A percentile compares a stretch with the other conserved stretches of the same genome.
phyloP scores from a whole-genome alignment of 2,329 filamentous ascomycete species.

The Xylariales sp. region DNA sequence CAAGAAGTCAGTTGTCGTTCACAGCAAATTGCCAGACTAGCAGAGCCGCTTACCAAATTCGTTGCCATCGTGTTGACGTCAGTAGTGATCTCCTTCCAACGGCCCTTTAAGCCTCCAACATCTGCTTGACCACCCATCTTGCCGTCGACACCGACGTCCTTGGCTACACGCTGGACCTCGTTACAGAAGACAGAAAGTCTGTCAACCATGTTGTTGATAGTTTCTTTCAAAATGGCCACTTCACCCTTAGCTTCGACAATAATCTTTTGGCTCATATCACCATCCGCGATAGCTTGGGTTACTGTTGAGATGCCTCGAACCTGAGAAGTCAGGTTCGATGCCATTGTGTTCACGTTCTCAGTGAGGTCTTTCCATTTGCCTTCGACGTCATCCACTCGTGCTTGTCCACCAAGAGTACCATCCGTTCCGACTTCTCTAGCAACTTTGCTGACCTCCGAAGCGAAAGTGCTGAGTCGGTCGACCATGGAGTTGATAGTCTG shows the following conservation, averaged over 20 bases:
- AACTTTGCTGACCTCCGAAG: constrained; percentile 92
- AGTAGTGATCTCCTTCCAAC: constrained; percentile 98
- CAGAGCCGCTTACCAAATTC: constrained; percentile 54
- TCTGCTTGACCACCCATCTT: constrained; percentile 99
- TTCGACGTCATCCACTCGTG: constrained; percentile 89
- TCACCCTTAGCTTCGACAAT: constrained; percentile 94
- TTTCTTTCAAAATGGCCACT: constrained; percentile 89
- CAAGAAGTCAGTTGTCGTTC: too few species aligned
- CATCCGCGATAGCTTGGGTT: constrained; percentile 90
- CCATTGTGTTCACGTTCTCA: constrained; percentile 79
- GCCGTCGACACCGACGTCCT: constrained; percentile 94
- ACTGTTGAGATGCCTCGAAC: constrained; percentile 91
- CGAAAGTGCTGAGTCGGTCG: constrained; percentile 91
- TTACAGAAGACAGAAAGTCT: constrained; percentile 93
- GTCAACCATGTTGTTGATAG: constrained; percentile 98
- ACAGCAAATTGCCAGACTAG: too few species aligned
- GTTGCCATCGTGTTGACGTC: constrained; percentile 92
- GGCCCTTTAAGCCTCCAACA: constrained; percentile 84
- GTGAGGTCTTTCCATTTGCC: constrained; percentile 98
- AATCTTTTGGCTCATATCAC: constrained; percentile 94
- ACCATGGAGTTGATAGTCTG: constrained; percentile 99
- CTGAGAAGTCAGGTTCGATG: constrained; percentile 64
- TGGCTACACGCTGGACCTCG: constrained; percentile 90
- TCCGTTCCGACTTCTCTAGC: constrained; percentile 95
- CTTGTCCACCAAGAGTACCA: constrained; percentile 89